Evolutionary conservation across 2,329 filamentous ascomycete genomes (phyloP).

Genomic region (Colletotrichum lupini): DNA sequence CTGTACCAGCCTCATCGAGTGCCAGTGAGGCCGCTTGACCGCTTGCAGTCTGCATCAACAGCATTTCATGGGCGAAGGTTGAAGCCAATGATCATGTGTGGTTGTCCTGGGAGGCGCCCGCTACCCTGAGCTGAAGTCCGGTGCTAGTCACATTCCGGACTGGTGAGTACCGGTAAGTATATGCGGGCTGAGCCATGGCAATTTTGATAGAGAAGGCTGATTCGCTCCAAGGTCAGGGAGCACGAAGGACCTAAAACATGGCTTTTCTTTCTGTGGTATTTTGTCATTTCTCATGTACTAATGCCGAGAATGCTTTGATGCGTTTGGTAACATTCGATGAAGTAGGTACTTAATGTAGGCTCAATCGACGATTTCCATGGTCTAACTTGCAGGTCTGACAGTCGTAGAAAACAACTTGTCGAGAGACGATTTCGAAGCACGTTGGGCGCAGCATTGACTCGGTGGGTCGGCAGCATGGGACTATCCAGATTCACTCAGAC

Average conservation of each 20-base stretch:
- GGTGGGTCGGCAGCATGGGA: background rate
- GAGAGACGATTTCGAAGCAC: background rate
- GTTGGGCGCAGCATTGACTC: no score
- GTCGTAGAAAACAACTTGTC: background rate
- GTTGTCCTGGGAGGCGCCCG: constrained; percentile 1
- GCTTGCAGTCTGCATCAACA: background rate
- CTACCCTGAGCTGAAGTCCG: constrained; percentile 26
- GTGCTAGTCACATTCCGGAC: constrained; percentile 18
- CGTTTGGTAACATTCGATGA: no score
- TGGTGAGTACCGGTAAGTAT: background rate
- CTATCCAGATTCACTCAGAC: background rate
- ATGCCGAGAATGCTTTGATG: background rate
- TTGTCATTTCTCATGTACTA: background rate
- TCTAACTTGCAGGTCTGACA: no score
- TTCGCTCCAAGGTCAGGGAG: no score
- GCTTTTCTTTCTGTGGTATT: background rate
- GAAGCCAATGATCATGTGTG: background rate
- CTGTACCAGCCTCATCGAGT: background rate
- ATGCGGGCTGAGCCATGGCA: constrained; percentile 2
- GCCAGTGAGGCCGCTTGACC: constrained; percentile 23
- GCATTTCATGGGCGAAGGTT: background rate
- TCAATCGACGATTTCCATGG: no score
- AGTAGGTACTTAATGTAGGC: no score
- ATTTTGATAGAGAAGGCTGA: background rate
- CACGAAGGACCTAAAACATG: background rate